phyloP scores from a whole-genome alignment of 2,329 filamentous ascomycete species.

The Chrysosporium queenslandicum region DNA sequence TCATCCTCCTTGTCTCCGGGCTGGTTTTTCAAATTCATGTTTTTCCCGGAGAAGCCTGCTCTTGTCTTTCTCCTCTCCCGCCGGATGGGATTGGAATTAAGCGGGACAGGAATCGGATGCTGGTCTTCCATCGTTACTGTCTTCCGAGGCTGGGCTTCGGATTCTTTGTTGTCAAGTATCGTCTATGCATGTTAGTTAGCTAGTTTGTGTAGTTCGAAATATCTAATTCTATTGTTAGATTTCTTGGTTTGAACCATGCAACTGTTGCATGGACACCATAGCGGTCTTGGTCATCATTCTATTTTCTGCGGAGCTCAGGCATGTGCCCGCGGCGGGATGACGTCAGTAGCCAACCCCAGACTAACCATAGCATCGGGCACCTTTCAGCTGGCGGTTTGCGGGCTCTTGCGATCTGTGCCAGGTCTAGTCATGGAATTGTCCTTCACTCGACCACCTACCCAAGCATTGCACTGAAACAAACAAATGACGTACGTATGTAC shows the following conservation, averaged over 20 bases:
- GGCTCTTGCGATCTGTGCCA: background rate
- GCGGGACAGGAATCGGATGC: conserved; percentile 42
- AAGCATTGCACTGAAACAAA: background rate
- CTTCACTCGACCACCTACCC: background rate
- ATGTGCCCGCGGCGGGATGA: background rate
- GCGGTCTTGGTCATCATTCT: too few relatives aligned
- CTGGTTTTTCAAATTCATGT: conserved; percentile 27
- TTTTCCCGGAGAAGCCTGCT: conserved; percentile 30
- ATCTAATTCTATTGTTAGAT: conserved; percentile 3
- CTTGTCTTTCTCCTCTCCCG: conserved; percentile 18
- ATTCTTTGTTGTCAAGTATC: background rate
- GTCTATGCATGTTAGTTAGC: conserved; percentile 9
- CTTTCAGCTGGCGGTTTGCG: too few relatives aligned
- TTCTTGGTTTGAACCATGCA: background rate
- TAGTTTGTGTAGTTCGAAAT: conserved; percentile 5
- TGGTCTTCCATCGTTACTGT: conserved; percentile 23
- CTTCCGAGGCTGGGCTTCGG: conserved; percentile 33
- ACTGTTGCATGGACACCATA: background rate
- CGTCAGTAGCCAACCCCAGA: background rate
- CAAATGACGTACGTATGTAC: conserved; percentile 5
- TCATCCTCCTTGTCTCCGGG: conserved; percentile 47
- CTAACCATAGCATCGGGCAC: background rate
- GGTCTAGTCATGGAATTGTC: background rate
- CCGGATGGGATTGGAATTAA: conserved; percentile 21
- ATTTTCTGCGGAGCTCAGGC: too few relatives aligned